These are phyloP conservation scores for Fremontodendron californicum DNA, from an alignment of 345 rosid species.

Conservation along the genomic window DNA sequence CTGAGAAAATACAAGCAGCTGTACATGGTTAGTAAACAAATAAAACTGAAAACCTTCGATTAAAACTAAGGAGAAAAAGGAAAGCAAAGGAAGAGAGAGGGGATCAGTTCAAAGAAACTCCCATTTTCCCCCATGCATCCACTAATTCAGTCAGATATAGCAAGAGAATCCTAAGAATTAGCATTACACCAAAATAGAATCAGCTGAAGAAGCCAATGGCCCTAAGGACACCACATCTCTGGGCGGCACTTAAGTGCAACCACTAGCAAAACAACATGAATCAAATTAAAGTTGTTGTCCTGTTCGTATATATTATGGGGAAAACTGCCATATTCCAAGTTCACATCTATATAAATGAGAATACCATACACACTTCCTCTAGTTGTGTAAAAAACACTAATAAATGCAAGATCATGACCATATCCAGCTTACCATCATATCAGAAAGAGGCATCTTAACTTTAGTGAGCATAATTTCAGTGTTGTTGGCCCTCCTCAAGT, in stretches of 20 bases:
- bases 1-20: constrained; percentile 37
- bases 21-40: constrained; percentile 15
- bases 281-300: not conserved
- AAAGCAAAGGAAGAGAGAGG: not conserved
- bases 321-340: not conserved
- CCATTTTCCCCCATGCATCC: not conserved
- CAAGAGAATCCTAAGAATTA: constrained; percentile 7
- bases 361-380: not conserved
- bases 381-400: not conserved
- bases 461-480: constrained; percentile 99
- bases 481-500: constrained; percentile 95
- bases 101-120: not conserved
- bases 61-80: not conserved
- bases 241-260: not conserved
- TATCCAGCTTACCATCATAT: constrained; percentile 88
- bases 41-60: not conserved
- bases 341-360: not conserved
- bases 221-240: not conserved
- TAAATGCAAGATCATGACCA: not conserved
- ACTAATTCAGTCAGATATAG: constrained; percentile 6
- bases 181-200: not conserved
- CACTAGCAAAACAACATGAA: constrained; percentile 3
- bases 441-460: constrained; percentile 97
- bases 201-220: not conserved
- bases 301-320: not conserved